Percentiles rank a stretch among this genome's conserved stretches.
Evolutionary conservation across 2,329 filamentous ascomycete genomes (phyloP).

Genomic region (Ustulina deusta): DNA sequence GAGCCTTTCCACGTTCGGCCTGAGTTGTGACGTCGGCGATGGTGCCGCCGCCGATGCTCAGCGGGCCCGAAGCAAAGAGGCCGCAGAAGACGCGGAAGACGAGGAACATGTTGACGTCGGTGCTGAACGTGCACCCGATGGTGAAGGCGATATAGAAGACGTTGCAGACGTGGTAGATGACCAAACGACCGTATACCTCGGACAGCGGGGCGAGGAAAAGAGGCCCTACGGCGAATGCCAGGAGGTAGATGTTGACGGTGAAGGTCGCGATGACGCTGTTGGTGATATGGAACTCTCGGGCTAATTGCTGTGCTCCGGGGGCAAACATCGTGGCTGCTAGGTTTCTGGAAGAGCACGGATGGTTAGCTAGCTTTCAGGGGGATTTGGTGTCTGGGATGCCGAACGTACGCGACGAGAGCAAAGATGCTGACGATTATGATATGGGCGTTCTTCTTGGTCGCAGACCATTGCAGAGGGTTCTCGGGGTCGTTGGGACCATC

Average conservation of each 20-base stretch:
- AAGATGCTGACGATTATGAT: constrained; percentile 32
- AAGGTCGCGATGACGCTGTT: constrained; percentile 27
- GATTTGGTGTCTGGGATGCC: too few species aligned
- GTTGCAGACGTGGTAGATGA: constrained; percentile 51
- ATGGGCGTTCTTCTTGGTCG: constrained; percentile 26
- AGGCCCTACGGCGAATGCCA: constrained; percentile 52
- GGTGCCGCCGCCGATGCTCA: constrained; percentile 54
- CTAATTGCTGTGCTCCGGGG: constrained; percentile 30
- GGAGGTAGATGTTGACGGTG: constrained; percentile 41
- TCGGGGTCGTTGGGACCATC: constrained; percentile 31
- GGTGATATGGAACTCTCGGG: constrained; percentile 31
- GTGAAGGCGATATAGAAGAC: constrained; percentile 51
- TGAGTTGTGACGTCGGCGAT: constrained; percentile 52
- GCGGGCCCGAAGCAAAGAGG: constrained; percentile 45
- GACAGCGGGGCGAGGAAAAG: constrained; percentile 57
- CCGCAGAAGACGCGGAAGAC: constrained; percentile 52
- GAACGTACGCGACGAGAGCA: constrained; percentile 28
- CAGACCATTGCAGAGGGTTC: constrained; percentile 31
- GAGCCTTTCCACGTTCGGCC: constrained; percentile 49
- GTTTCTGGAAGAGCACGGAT: constrained; percentile 15
- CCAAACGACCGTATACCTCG: constrained; percentile 55
- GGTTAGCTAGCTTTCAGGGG: background rate
- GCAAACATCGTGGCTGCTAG: constrained; percentile 36
- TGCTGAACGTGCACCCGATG: constrained; percentile 50
- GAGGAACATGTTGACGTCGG: constrained; percentile 50